Evolutionary conservation across 2,329 filamentous ascomycete species (phyloP).

Genomic region (Penicillium sp.): DNA sequence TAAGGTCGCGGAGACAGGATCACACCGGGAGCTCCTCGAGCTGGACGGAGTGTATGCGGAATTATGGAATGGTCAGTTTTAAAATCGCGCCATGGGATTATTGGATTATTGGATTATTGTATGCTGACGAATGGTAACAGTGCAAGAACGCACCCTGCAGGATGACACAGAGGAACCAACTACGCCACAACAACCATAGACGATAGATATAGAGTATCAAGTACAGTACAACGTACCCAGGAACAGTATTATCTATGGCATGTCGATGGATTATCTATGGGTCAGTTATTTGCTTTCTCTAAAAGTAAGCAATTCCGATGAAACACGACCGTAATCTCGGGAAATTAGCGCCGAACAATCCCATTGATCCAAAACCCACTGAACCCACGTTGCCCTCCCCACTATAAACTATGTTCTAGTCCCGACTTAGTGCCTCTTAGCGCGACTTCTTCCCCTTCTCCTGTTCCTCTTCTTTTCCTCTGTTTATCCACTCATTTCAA

Average conservation of each 20-base stretch:
- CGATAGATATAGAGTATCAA: not conserved
- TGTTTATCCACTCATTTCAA: not conserved
- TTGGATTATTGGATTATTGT: not conserved
- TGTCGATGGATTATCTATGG: too few relatives aligned
- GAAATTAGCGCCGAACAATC: not conserved
- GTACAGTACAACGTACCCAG: not conserved
- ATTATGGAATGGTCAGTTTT: constrained; percentile 77
- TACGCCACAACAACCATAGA: not conserved
- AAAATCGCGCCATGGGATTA: not conserved
- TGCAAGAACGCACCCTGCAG: not conserved
- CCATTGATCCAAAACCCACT: not conserved
- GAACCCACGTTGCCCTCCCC: not conserved
- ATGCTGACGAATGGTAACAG: not conserved
- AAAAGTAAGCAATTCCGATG: not conserved
- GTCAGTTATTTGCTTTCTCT: too few relatives aligned
- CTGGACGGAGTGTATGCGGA: constrained; percentile 74
- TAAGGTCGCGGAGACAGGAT: constrained; percentile 82
- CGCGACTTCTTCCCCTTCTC: not conserved
- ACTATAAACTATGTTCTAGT: not conserved
- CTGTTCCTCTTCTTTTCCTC: not conserved
- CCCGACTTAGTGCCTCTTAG: not conserved
- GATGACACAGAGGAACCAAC: not conserved
- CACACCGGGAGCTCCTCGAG: constrained; percentile 81
- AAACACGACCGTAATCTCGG: not conserved
- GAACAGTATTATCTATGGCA: too few relatives aligned